These are phyloP conservation scores for Oenanthe javanica DNA, from an alignment of 140 eudicot genomes.

Conservation along the genomic window DNA sequence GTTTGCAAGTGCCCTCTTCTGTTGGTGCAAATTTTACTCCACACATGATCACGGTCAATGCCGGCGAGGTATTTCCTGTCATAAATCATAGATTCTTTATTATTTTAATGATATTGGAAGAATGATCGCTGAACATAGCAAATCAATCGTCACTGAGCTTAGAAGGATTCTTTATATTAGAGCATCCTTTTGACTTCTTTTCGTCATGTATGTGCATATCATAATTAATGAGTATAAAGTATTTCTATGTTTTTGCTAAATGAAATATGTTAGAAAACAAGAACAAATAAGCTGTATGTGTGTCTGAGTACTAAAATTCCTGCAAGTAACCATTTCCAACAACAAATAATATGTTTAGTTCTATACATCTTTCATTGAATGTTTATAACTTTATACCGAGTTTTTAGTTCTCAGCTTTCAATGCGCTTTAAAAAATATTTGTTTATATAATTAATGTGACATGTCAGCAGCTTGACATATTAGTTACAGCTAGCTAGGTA, in stretches of 20 bases:
- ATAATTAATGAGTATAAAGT: too few relatives aligned
- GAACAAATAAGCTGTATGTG: too few relatives aligned
- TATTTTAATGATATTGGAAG: neutral
- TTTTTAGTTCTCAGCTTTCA: neutral
- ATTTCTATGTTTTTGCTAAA: too few relatives aligned
- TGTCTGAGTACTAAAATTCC: too few relatives aligned
- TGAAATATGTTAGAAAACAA: too few relatives aligned
- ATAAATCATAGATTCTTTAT: neutral
- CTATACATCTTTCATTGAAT: neutral
- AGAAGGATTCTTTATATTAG: neutral
- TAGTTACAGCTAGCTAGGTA: neutral
- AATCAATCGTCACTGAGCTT: neutral
- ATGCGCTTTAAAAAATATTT: neutral
- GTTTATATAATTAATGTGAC: neutral
- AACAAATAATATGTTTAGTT: neutral
- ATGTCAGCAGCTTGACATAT: neutral
- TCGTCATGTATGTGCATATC: neutral
- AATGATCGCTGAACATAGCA: neutral
- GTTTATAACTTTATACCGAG: neutral
- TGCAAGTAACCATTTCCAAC: too few relatives aligned
- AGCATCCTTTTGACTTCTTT: neutral
- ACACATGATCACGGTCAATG: slow-evolving; percentile 67
- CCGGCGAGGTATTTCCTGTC: slow-evolving; percentile 73
- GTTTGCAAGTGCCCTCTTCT: slow-evolving; percentile 19
- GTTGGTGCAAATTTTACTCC: slow-evolving; percentile 69